phyloP scores from a whole-genome alignment of 2,329 filamentous ascomycete species.

The Alternaria hordeiaustralica region DNA sequence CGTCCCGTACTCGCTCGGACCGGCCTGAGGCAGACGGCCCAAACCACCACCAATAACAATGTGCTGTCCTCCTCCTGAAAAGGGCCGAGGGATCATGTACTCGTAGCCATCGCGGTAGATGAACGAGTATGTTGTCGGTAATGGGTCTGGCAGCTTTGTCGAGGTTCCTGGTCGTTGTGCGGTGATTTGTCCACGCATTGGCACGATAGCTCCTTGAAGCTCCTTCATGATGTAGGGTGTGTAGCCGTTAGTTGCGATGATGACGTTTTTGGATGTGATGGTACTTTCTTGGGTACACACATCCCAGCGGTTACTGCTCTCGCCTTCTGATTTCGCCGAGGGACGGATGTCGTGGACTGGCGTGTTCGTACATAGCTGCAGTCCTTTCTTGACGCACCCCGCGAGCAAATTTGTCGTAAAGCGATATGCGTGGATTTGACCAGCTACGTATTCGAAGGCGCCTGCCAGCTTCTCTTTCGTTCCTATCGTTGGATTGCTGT shows the following conservation, averaged over 20 bases:
- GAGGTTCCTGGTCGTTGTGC: constrained; percentile 46
- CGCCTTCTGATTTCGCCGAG: neutral
- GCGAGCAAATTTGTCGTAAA: constrained; percentile 37
- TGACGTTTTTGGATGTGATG: constrained; percentile 24
- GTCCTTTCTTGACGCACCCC: constrained; percentile 33
- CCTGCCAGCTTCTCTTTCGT: constrained; percentile 31
- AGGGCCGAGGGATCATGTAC: constrained; percentile 67
- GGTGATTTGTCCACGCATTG: constrained; percentile 51
- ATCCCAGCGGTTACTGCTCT: constrained; percentile 17
- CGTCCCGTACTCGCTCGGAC: constrained; percentile 59
- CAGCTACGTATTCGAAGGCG: constrained; percentile 42
- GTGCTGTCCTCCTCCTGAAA: constrained; percentile 50
- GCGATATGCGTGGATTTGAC: constrained; percentile 41
- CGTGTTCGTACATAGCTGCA: constrained; percentile 38
- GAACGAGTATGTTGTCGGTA: constrained; percentile 66
- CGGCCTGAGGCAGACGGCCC: constrained; percentile 50
- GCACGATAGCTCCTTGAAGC: constrained; percentile 51
- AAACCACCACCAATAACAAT: constrained; percentile 69
- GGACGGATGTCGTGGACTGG: constrained; percentile 30
- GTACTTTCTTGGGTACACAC: constrained; percentile 26
- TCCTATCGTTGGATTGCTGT: constrained; percentile 22
- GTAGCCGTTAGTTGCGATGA: constrained; percentile 48
- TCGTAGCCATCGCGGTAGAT: constrained; percentile 68
- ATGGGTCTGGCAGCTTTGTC: constrained; percentile 46
- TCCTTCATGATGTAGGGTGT: constrained; percentile 35